Base-by-base conservation (phyloP, 164 flowering plant genomes). In the Tetracentron sinense region DNA sequence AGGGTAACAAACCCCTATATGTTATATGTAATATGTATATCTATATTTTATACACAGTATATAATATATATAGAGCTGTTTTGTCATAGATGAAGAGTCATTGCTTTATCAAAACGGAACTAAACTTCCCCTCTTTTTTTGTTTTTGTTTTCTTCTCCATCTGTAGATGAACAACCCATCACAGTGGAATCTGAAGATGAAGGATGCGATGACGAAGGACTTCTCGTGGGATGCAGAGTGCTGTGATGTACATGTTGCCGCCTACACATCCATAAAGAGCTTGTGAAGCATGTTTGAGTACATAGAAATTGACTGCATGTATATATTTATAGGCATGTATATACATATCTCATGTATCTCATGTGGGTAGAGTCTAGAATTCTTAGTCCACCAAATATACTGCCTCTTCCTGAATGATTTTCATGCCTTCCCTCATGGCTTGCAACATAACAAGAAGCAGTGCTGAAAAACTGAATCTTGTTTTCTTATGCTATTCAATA, bases 221-320 rank as follows among this genome's bases (percentile, higher is more conserved):
- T 83, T 86, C 70, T 86, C 94, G 3, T 90, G 94, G 90, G 87
- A 83, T 61, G 85, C 77, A 0, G 92, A 86, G 68, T 82, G 90
- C 81, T 78, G 33, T 20, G 88, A 88, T 57, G 59, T 80, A 46
- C 92, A 88, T 70, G 54, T 79, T 58, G 77, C 77, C 12, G 88
- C 97, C 11, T 90, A 86, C 60, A 48, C 75, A 27, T 73, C 77
- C 61, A 56, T 87, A 26, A 82, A 74, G 65, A 81, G 62, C 61
- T 31, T 74, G 59, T 85, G 72, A 81, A 66, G 60, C 42, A 14
- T 52, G 7, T 51, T 19, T 27, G 26, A 19, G 25, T 26, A 6
- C 25, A 22, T 31, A 44, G 7, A 6, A 12, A 11, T 25, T 27
- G 38, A 33, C 38, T 33, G 38, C 4, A 33, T n/a, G n/a, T n/a